Conservation (phyloP, 2,329 filamentous ascomycete species). For the Fragosphaeria purpurea region DNA sequence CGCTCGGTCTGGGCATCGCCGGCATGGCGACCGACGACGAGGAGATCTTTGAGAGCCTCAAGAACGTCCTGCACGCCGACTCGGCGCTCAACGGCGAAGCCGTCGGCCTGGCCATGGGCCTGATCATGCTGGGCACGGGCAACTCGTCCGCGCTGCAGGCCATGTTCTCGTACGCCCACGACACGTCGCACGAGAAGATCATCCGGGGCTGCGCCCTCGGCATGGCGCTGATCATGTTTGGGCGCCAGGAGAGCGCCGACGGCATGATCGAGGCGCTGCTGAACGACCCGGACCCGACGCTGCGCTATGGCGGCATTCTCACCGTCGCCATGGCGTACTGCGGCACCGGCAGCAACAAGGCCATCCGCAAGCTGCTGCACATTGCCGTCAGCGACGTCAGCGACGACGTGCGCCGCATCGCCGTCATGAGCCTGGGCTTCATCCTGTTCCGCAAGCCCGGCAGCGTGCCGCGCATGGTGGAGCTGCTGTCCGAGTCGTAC, state of each 20-base stretch:
- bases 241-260: conserved; percentile 87
- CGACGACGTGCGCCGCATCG: conserved; percentile 90
- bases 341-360: conserved; percentile 96
- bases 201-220: conserved; percentile 90
- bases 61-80: conserved; percentile 79
- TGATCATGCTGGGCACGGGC: conserved; percentile 97
- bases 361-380: conserved; percentile 88
- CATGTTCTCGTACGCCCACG: conserved; percentile 96
- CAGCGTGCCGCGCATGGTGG: conserved; percentile 96
- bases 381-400: conserved; percentile 97
- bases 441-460: conserved; percentile 97
- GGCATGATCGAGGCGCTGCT: conserved; percentile 88
- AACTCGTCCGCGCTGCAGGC: conserved; percentile 88
- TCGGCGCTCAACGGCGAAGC: conserved; percentile 96
- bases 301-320: conserved; percentile 96
- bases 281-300: conserved; percentile 83
- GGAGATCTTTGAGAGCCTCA: conserved; percentile 84
- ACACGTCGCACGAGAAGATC: conserved; percentile 98
- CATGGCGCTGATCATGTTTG: conserved; percentile 98
- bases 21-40: conserved; percentile 94
- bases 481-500: conserved; percentile 95
- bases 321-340: conserved; percentile 97
- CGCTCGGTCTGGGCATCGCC: conserved; percentile 87
- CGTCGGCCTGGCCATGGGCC: conserved; percentile 88
- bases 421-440: conserved; percentile 96